These are phyloP conservation scores for Shiraia bambusicola DNA, from an alignment of 2,329 filamentous ascomycete genomes.

Conservation along the genomic window DNA sequence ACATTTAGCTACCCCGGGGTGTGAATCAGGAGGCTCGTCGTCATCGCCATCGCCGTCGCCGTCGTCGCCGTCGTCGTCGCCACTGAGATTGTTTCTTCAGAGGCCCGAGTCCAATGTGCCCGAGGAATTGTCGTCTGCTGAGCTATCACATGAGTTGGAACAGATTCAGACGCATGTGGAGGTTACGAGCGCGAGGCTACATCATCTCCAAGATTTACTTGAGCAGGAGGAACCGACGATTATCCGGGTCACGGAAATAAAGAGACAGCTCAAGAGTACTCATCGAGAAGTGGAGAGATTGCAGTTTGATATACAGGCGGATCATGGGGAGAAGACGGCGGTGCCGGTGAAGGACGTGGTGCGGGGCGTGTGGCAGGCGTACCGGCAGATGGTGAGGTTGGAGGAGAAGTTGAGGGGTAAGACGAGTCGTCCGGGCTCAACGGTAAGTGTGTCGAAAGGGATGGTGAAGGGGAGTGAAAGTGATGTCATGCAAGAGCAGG, in stretches of 20 bases:
- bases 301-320: slow-evolving; percentile 9
- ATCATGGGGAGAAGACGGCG: slow-evolving; percentile 10
- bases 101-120: no score
- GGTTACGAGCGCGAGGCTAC: slow-evolving; percentile 8
- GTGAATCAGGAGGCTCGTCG: no score
- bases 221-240: slow-evolving; percentile 13
- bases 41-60: no score
- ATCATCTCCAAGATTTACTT: slow-evolving; percentile 17
- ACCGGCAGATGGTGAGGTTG: slow-evolving; percentile 18
- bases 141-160: slow-evolving; percentile 1
- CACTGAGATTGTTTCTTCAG: no score
- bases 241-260: slow-evolving; percentile 21
- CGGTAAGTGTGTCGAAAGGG: background rate
- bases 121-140: no score
- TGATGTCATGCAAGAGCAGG: background rate
- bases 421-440: slow-evolving; percentile 3
- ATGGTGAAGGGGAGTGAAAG: background rate
- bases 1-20: no score
- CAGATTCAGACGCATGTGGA: slow-evolving; percentile 4
- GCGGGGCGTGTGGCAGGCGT: slow-evolving; percentile 24
- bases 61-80: no score
- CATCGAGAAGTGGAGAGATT: slow-evolving; percentile 27
- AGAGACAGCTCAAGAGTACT: slow-evolving; percentile 19
- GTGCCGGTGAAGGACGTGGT: slow-evolving; percentile 12
- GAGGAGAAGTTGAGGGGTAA: slow-evolving; percentile 15